Percentiles rank a stretch among this genome's conserved stretches.
phyloP scores from a whole-genome alignment of 2,329 filamentous ascomycete species.

The Arthrinium phaeospermum region DNA sequence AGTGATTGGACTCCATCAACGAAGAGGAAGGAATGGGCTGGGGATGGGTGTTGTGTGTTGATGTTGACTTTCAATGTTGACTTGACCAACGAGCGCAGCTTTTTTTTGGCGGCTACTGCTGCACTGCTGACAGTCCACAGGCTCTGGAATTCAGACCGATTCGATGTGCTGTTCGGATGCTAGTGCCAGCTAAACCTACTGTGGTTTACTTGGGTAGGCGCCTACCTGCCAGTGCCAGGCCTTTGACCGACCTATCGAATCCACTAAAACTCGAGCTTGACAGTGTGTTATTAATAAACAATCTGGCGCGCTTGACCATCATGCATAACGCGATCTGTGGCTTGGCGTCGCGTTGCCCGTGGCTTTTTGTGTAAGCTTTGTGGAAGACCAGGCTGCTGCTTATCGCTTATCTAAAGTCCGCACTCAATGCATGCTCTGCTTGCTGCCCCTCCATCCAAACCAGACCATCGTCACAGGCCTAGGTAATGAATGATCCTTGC shows the following conservation, averaged over 20 bases:
- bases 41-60: conserved; percentile 16
- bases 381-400: background rate
- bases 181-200: background rate
- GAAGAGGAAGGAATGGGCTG: background rate
- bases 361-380: background rate
- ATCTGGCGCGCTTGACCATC: conserved; percentile 5
- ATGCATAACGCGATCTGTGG: conserved; percentile 14
- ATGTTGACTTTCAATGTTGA: conserved; percentile 4
- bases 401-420: conserved; percentile 5
- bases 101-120: background rate
- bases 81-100: background rate
- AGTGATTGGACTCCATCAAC: conserved; percentile 9
- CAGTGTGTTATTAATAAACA: conserved; percentile 17
- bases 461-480: background rate
- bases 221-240: background rate
- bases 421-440: background rate
- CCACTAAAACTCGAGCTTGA: background rate
- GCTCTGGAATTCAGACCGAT: conserved; percentile 14
- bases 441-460: conserved; percentile 5
- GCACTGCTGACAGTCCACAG: conserved; percentile 5
- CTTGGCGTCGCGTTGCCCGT: conserved; percentile 2
- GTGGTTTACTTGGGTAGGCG: conserved; percentile 13
- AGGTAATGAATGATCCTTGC: background rate
- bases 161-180: conserved; percentile 16
- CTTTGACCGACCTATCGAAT: background rate